Evolutionary conservation across 108 stramenopile genomes (phyloP).

Genomic region (Nannochloropsis oceanica): DNA sequence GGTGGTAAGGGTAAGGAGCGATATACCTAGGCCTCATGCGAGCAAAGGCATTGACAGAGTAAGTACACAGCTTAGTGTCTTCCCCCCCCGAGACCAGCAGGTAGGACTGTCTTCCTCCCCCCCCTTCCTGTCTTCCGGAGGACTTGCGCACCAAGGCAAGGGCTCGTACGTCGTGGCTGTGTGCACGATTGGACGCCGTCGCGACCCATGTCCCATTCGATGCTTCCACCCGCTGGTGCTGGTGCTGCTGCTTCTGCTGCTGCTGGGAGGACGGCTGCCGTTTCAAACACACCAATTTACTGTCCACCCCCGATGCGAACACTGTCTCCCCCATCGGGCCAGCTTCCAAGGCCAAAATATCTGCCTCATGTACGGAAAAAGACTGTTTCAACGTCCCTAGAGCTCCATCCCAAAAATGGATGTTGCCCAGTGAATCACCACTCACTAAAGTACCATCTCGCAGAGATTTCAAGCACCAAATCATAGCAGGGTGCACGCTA

Average conservation of each 20-base stretch:
- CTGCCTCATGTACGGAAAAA: constrained; percentile 65
- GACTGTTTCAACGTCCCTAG: constrained; percentile 61
- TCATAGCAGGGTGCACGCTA: constrained; percentile 46
- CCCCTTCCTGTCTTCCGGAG: background rate
- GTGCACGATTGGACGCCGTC: constrained; percentile 62
- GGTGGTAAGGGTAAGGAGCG: background rate
- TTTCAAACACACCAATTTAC: constrained; percentile 47
- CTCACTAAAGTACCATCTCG: constrained; percentile 57
- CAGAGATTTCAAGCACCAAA: constrained; percentile 65
- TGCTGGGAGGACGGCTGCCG: constrained; percentile 35
- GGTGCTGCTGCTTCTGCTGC: constrained; percentile 24
- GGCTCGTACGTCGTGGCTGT: constrained; percentile 76
- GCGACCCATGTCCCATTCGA: constrained; percentile 50
- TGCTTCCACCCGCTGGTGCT: background rate
- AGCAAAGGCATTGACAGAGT: constrained; percentile 48
- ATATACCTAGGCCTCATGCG: background rate
- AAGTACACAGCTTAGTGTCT: constrained; percentile 72
- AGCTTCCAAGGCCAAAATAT: constrained; percentile 64
- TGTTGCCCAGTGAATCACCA: constrained; percentile 69
- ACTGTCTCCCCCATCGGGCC: constrained; percentile 54
- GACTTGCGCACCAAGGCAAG: constrained; percentile 43
- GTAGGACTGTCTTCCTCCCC: constrained; percentile 19
- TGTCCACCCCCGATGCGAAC: constrained; percentile 81
- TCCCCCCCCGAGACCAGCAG: constrained; percentile 64
- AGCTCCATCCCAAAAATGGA: constrained; percentile 75